Evolutionary conservation across 345 rosid species (phyloP), one percentile per base, ranked within the genome.

Genomic region (Fremontodendron californicum): DNA sequence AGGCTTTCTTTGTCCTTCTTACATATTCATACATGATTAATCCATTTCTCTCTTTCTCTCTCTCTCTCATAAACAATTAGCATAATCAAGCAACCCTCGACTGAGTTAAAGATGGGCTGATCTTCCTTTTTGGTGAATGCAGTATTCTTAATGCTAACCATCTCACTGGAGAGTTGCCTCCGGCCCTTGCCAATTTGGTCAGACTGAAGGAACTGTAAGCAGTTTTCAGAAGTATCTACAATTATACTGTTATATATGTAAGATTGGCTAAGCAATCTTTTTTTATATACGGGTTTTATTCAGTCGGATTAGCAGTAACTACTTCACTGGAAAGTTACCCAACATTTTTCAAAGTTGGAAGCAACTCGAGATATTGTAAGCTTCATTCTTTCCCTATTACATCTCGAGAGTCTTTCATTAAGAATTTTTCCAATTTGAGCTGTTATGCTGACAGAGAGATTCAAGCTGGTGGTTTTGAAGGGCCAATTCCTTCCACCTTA

Each of bases 401-500:
- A 1, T 25, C 37, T 69, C 73, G 7, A 9, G 9, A 69, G 39
- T 9, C 18, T 0, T 12, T 45, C 7, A 19, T 64, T 23, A 10
- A 2, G 21, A 5, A 39, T 6, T 27, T 4, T 40, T 27, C 3
- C 18, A n/a, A 2, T 15, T 40, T 23, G 2, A 13, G 0, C 4
- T 57, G 7, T 18, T 70, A 3, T 13, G 16, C 19, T 73, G 73
- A 79, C 61, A 90, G 91, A 70, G 89, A 88, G 79, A 77, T 90
- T 86, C 87, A 84, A 49, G 88, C 88, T 43, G 82, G 88, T 49
- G 91, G 91, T 76, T 86, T 90, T 78, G 73, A 81, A 75, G 90
- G 91, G 49, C 89, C 90, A 40, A 86, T 90, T 76, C 87, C 90
- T 54, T n/a, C 86, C 0, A 78, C 35, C 61, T 79, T 90, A 75